Evolutionary conservation across 805 yeast genomes (phyloP), one percentile per base, ranked within the genome.

Genomic region (Wickerhamomyces canadensis): DNA sequence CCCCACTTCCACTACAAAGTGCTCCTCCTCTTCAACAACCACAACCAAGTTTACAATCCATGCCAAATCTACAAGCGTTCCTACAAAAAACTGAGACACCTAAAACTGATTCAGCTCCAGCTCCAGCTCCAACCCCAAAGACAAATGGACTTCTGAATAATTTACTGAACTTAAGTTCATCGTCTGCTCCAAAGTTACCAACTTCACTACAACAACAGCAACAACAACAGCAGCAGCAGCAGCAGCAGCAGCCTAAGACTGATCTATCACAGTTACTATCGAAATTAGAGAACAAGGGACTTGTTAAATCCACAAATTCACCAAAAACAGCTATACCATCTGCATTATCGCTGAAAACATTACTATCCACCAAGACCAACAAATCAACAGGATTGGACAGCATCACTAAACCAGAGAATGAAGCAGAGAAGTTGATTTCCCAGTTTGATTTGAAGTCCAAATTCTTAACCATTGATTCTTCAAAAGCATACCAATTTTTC

Each of bases 391-490:
- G 26, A n/a, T 24, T 40, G 27, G 26, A 17, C 36, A 32, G 19
- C 22, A 34, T 19, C 22, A 31, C n/a, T 19, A 25, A 25, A 14
- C 27, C 24, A 12, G 32, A 19, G 11, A 13, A 14, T 4, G 19
- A 31, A 14, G 5, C 26, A 4, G 3, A 12, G 5, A 10, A 5
- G 15, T 11, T 31, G 15, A 41, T 57, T 8, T 26, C 44, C 8
- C 24, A 43, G 16, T 53, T 55, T 42, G 51, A 64, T 16, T 50
- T 59, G 25, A 49, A 50, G 17, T 50, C 57, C 19, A 55, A 56
- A 50, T 50, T 57, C 50, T 39, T 55, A 48, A 28, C 58, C 43
- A 27, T 52, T 57, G 38, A 62, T 81, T 24, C 83, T 74, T 55
- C 76, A 65, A n/a, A 59, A 64, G 19, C 45, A 2, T 54, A 47